phyloP scores from a whole-genome alignment of 108 stramenopile genomes.

The Chaetoceros tenuissimus region DNA sequence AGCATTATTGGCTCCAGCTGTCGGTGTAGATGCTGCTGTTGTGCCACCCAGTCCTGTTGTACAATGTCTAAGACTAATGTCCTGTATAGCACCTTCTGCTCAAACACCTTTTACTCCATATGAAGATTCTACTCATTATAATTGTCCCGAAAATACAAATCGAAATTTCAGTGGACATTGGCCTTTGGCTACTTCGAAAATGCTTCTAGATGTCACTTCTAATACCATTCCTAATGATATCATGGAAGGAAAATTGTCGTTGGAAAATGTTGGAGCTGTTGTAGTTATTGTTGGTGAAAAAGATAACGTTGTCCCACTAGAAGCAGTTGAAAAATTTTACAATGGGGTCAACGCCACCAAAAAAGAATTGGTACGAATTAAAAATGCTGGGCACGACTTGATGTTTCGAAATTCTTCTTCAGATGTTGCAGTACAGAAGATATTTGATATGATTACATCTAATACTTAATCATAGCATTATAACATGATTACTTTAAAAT shows the following conservation, averaged over 20 bases:
- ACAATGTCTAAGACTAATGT: slow-evolving; percentile 11
- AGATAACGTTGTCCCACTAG: slow-evolving; percentile 25
- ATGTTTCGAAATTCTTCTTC: neutral
- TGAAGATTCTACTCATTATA: slow-evolving; percentile 40
- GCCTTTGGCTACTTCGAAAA: slow-evolving; percentile 44
- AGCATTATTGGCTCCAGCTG: slow-evolving; percentile 27
- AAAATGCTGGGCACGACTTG: slow-evolving; percentile 23
- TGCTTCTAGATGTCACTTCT: slow-evolving; percentile 41
- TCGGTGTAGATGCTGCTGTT: slow-evolving; percentile 34
- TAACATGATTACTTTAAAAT: neutral
- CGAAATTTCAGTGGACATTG: slow-evolving; percentile 45
- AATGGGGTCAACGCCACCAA: neutral
- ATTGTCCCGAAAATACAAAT: slow-evolving; percentile 25
- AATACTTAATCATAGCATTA: neutral
- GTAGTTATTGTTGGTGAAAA: slow-evolving; percentile 24
- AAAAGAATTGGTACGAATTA: slow-evolving; percentile 9
- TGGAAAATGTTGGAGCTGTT: slow-evolving; percentile 8
- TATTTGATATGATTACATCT: neutral
- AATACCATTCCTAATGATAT: slow-evolving; percentile 24
- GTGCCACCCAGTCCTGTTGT: slow-evolving; percentile 30
- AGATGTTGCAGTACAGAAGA: neutral
- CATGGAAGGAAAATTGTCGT: neutral
- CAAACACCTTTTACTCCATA: slow-evolving; percentile 28
- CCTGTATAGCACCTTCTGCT: slow-evolving; percentile 14
- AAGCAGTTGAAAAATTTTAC: slow-evolving; percentile 10